phyloP scores from a whole-genome alignment of 306 rosid species.

The Calophaca sinica region DNA sequence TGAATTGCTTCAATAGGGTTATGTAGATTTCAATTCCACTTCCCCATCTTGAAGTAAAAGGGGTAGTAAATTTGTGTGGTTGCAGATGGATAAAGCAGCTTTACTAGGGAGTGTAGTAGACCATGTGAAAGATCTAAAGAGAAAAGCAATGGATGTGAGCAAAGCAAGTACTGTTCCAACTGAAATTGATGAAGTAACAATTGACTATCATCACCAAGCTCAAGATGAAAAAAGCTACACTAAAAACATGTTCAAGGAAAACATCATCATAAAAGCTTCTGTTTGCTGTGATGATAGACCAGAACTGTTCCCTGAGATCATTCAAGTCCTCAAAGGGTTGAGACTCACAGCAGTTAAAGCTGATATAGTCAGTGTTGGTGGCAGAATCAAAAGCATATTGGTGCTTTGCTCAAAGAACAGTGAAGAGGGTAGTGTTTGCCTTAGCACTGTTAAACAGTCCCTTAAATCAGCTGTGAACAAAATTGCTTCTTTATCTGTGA shows the following conservation, averaged over 20 bases:
- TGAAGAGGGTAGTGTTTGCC: constrained; percentile 59
- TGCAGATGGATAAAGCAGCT: constrained; percentile 97
- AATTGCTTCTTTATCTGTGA: constrained; percentile 60
- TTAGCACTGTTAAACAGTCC: constrained; percentile 68
- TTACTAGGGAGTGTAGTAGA: constrained; percentile 85
- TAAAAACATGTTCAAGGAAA: constrained; percentile 42
- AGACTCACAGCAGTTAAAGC: constrained; percentile 73
- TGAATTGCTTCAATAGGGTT: not conserved
- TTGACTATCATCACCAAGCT: constrained; percentile 57
- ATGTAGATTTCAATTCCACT: constrained; percentile 1
- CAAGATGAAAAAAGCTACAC: constrained; percentile 44
- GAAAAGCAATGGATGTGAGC: constrained; percentile 78
- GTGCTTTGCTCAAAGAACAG: constrained; percentile 68
- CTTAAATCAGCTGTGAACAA: constrained; percentile 68
- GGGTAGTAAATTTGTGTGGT: constrained; percentile 16
- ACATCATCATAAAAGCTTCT: constrained; percentile 63
- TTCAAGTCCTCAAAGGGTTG: constrained; percentile 70
- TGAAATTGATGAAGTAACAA: constrained; percentile 77
- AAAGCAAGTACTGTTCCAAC: constrained; percentile 69
- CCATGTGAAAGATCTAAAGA: constrained; percentile 81
- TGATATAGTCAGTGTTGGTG: constrained; percentile 81
- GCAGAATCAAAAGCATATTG: constrained; percentile 78
- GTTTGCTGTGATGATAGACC: constrained; percentile 91
- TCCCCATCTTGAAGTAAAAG: not conserved
- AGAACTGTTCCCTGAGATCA: constrained; percentile 79